These are phyloP conservation scores for Solanum virginianum DNA, from an alignment of 257 asterid species.

Conservation along the genomic window DNA sequence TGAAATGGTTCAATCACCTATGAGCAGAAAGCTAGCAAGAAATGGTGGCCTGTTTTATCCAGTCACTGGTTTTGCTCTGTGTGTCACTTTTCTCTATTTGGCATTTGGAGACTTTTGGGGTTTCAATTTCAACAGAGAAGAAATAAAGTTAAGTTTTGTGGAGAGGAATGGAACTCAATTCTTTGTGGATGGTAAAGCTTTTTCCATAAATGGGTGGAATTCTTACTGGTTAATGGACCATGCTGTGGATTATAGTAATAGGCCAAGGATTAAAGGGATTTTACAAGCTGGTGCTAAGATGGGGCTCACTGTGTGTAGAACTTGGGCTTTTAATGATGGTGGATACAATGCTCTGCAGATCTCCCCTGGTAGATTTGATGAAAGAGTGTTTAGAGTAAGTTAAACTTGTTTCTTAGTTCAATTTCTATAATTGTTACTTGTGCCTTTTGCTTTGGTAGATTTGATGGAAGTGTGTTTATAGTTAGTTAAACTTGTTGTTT, in stretches of 20 bases:
- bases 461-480: neutral
- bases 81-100: conserved; percentile 58
- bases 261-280: conserved; percentile 48
- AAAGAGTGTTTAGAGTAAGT: conserved; percentile 75
- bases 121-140: conserved; percentile 14
- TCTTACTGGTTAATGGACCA: conserved; percentile 99
- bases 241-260: conserved; percentile 59
- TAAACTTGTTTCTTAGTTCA: neutral
- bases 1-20: conserved; percentile 20
- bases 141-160: conserved; percentile 54
- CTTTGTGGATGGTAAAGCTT: conserved; percentile 68
- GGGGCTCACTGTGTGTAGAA: conserved; percentile 94
- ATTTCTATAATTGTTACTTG: neutral
- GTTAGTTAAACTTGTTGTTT: neutral
- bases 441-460: neutral
- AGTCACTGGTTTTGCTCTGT: conserved; percentile 67
- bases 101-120: conserved; percentile 77
- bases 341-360: conserved; percentile 86
- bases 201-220: conserved; percentile 92
- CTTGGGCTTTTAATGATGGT: conserved; percentile 99
- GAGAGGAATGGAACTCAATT: conserved; percentile 94
- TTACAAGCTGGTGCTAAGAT: conserved; percentile 79
- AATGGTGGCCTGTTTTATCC: conserved; percentile 85
- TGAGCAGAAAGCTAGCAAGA: conserved; percentile 40
- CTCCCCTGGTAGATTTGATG: conserved; percentile 81